Base-by-base conservation (phyloP, 306 rosid species). In the Abrus precatorius region DNA sequence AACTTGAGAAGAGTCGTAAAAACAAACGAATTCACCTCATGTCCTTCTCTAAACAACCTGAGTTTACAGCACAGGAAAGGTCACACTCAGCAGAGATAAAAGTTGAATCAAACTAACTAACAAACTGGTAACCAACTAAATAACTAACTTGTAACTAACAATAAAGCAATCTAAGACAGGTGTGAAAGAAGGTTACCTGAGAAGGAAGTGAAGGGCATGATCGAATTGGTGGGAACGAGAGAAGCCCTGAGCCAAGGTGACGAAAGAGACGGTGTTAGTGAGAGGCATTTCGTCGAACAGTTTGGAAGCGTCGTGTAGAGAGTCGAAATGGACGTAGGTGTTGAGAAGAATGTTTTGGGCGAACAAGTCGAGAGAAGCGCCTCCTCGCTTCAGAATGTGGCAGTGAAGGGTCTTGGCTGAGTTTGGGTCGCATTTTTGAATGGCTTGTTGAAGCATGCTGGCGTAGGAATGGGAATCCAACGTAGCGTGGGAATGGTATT, bases 241-340 rank as follows among this genome's bases (percentile, higher is more conserved):
- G 62, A 40, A 77, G 10, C 69, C 86, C 3, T 83, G 79, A 12
- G 82, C 86, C 79, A 83, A 44, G 9, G 86, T 83, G 29, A 83
- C 38, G 41, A 61, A 83, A 47, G 86, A 61, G 68, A 77, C 59
- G 1, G 74, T 76, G 59, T 83, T 76, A 10, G 29, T 62, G 11
- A 61, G 62, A 5, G 86, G 75, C 86, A 83, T 83, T 83, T 83
- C 69, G 7, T 34, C 69, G 29, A 83, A 77, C 86, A 83, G 69
- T 34, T 77, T 77, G 29, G 60, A 70, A 3, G 86, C 86, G 38
- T 83, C 79, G 50, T 11, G n/a, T 3, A 77, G 12, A 1, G 61
- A 69, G 1, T 70, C 14, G 4, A 36, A 76, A 2, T 30, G 59
- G 0, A 77, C 86, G 2, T 83, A 83, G 0, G 53, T 0, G 50